Base-by-base conservation (phyloP, 371 early-diverging fungal genomes). In the Syncephalis plumigaleata region DNA sequence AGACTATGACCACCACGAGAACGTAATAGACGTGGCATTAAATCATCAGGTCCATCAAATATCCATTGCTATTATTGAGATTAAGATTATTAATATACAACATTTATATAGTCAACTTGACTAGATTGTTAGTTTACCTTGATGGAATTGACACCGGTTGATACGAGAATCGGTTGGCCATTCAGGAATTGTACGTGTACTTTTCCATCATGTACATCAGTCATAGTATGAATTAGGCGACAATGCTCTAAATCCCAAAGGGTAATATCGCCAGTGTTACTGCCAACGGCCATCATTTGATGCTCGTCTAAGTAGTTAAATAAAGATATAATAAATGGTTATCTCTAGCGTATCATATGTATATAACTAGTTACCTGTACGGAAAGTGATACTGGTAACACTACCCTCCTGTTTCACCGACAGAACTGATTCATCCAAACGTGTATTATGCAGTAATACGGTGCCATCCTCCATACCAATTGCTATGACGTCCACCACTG, bases 401-500 rank as follows among this genome's bases (percentile, higher is more conserved):
- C 79, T 67, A 26, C 81, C 89, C 42, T 86, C 84, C 51, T 95
- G 96, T 39, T 71, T 61, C 23, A 88, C 73, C 38, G 68, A 63
- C 61, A 84, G 70, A 42, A 95, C 67, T 27, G 70, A 62, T 42
- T 75, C 71, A 55, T 88, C 87, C 44, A 65, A 60, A 50, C 71
- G 73, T 43, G 93, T 73, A 59, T 95, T 87, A 66, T 84, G 70
- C 46, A 96, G 58, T n/a, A 79, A 50, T 9, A 88, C 73, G 1
- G 75, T 70, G 4, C 98, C 98, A 56, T 92, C 81, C 51, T 87
- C 59, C 53, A 84, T 60, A 9, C 96, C 96, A 40, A 95, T 52
- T 0, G 91, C 94, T 31, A 94, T 60, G 9, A 94, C 89, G 61
- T 94, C 98, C 1, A 94, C 73, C 0, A 84, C 87, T 2, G 93